Conservation (phyloP, 768 basidiomycete genomes). For the Mycena venus region DNA sequence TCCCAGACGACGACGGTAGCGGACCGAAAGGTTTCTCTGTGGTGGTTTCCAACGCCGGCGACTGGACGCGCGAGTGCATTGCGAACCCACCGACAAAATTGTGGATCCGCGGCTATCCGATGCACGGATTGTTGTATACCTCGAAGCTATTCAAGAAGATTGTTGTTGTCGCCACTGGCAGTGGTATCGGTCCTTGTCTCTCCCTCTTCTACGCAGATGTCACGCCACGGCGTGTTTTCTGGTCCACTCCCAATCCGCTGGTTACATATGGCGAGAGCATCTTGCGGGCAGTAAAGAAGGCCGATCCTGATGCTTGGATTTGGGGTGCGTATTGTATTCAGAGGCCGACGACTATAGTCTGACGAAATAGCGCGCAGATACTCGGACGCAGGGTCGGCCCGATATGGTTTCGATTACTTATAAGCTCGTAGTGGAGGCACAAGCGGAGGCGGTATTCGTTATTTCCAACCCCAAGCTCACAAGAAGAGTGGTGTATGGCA, state of each 20-base stretch:
- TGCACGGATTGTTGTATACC: conserved; percentile 63
- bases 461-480: conserved; percentile 57
- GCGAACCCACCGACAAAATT: conserved; percentile 62
- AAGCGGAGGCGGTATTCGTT: conserved; percentile 57
- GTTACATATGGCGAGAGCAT: conserved; percentile 56
- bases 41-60: conserved; percentile 68
- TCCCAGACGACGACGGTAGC: conserved; percentile 29
- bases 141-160: conserved; percentile 63
- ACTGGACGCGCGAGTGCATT: conserved; percentile 67
- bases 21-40: conserved; percentile 62
- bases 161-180: conserved; percentile 68
- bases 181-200: conserved; percentile 63
- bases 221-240: conserved; percentile 53
- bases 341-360: neutral
- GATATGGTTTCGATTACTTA: conserved; percentile 56
- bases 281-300: conserved; percentile 53
- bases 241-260: conserved; percentile 57
- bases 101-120: conserved; percentile 68
- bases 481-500: conserved; percentile 53
- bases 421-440: conserved; percentile 51
- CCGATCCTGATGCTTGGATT: conserved; percentile 54
- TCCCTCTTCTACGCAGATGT: conserved; percentile 51
- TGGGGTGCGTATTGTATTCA: conserved; percentile 26
- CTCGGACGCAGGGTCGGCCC: conserved; percentile 51
- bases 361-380: conserved; percentile 43